A percentile compares a stretch with the other conserved stretches of the same genome.
Evolutionary conservation across 176 grass and related monocot species (phyloP).

Genomic region (Aechmea fasciata): DNA sequence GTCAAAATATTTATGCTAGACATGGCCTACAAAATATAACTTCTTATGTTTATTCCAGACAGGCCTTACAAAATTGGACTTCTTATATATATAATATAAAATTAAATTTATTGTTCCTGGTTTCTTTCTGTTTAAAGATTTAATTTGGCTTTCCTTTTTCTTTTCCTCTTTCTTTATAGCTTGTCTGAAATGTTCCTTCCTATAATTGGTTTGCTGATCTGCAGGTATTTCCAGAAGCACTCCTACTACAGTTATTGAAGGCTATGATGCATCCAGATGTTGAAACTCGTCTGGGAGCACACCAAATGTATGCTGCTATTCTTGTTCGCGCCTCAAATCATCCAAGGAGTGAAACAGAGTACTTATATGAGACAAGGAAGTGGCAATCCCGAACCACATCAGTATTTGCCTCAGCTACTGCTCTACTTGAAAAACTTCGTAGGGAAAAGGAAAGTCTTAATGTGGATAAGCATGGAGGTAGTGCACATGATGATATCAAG

Average conservation of each 20-base stretch:
- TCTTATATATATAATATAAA: background rate
- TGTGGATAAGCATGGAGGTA: slow-evolving; percentile 57
- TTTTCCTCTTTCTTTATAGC: background rate
- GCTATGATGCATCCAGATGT: slow-evolving; percentile 84
- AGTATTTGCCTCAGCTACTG: slow-evolving; percentile 97
- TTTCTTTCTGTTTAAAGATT: background rate
- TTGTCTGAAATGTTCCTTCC: background rate
- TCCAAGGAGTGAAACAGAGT: slow-evolving; percentile 70
- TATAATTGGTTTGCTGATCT: slow-evolving; percentile 10
- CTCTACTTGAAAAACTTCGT: slow-evolving; percentile 87
- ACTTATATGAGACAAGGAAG: slow-evolving; percentile 85
- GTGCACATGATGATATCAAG: slow-evolving; percentile 37
- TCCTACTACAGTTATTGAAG: slow-evolving; percentile 80
- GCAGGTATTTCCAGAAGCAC: slow-evolving; percentile 88
- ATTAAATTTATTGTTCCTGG: background rate
- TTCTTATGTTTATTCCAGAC: background rate
- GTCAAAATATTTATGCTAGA: background rate
- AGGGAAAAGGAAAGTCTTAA: slow-evolving; percentile 75
- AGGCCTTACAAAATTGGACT: background rate
- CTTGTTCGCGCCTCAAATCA: slow-evolving; percentile 59
- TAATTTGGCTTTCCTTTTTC: background rate
- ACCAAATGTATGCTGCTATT: slow-evolving; percentile 77
- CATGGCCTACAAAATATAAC: background rate
- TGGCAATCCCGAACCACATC: slow-evolving; percentile 77
- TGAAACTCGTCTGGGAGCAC: slow-evolving; percentile 79